Percentiles rank a stretch among this genome's conserved stretches.
Conservation (phyloP, 177 flowering plant genomes). For the Telopea speciosissima region DNA sequence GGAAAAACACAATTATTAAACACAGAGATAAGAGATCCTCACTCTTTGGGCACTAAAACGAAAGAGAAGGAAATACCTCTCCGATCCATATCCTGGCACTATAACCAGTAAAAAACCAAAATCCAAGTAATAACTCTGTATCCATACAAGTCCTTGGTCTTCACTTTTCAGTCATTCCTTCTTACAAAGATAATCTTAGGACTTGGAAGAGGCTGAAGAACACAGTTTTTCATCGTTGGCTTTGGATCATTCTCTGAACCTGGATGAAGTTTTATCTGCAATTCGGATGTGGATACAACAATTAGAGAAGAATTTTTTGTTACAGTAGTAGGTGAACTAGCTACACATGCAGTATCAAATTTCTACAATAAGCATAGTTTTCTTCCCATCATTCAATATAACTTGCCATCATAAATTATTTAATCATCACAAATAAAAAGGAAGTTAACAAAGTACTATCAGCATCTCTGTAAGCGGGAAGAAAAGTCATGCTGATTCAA, state of each 20-base stretch:
- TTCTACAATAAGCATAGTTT: neutral
- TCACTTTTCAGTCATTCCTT: slow-evolving; percentile 5
- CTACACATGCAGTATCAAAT: neutral
- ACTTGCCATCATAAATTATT: no score
- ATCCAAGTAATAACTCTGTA: neutral
- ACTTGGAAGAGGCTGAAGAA: slow-evolving; percentile 36
- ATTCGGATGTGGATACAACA: neutral
- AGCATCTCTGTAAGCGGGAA: no score
- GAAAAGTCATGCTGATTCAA: no score
- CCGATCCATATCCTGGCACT: slow-evolving; percentile 12
- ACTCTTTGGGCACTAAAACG: slow-evolving; percentile 4
- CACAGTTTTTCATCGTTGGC: slow-evolving; percentile 25
- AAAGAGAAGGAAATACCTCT: neutral
- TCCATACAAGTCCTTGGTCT: neutral
- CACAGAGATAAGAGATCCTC: neutral
- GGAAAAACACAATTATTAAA: slow-evolving; percentile 18
- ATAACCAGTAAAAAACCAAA: slow-evolving; percentile 9
- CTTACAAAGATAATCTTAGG: slow-evolving; percentile 35
- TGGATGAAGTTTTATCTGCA: slow-evolving; percentile 44
- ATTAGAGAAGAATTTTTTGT: neutral
- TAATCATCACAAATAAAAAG: no score
- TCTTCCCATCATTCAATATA: neutral
- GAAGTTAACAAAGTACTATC: no score
- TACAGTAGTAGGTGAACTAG: neutral
- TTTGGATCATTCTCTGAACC: slow-evolving; percentile 30